Evolutionary conservation across 2,329 filamentous ascomycete species (phyloP).

Genomic region (Penicillium sp.): DNA sequence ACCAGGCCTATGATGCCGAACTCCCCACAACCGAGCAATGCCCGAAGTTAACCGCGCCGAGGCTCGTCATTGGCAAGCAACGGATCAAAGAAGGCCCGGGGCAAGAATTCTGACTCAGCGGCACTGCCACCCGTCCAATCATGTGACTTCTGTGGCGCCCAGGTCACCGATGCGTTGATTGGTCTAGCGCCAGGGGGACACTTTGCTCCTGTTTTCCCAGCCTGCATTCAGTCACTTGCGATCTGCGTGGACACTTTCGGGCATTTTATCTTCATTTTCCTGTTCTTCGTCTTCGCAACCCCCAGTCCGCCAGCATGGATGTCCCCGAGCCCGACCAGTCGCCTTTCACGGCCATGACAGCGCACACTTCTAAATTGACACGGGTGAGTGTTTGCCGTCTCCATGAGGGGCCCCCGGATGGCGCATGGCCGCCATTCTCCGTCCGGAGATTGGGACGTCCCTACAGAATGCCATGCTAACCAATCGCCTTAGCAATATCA

Average conservation of each 20-base stretch:
- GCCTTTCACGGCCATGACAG: conserved; percentile 84
- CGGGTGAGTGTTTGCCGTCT: conserved; percentile 35
- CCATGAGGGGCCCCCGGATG: conserved; percentile 7
- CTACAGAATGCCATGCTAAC: conserved; percentile 6
- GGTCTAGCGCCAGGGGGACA: conserved; percentile 30
- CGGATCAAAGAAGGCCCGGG: too few species aligned
- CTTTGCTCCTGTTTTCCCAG: conserved; percentile 31
- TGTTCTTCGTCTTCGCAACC: conserved; percentile 4
- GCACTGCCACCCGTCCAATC: conserved; percentile 1
- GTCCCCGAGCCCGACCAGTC: conserved; percentile 82
- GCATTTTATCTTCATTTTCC: conserved; percentile 16
- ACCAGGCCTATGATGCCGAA: conserved; percentile 12
- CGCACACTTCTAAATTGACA: conserved; percentile 63
- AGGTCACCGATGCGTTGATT: conserved; percentile 15
- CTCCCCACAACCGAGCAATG: conserved; percentile 22
- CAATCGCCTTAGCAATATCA: conserved; percentile 72
- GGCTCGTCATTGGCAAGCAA: background rate
- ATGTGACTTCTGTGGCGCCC: conserved; percentile 17
- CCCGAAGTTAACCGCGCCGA: conserved; percentile 31
- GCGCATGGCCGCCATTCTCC: conserved; percentile 8
- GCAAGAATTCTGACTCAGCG: background rate
- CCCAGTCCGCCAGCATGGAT: conserved; percentile 62
- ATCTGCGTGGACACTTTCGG: conserved; percentile 14
- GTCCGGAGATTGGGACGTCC: background rate
- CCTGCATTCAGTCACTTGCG: conserved; percentile 20